phyloP scores from a whole-genome alignment of 192 early-diverging fungal species.

The Kickxella alabastrina region DNA sequence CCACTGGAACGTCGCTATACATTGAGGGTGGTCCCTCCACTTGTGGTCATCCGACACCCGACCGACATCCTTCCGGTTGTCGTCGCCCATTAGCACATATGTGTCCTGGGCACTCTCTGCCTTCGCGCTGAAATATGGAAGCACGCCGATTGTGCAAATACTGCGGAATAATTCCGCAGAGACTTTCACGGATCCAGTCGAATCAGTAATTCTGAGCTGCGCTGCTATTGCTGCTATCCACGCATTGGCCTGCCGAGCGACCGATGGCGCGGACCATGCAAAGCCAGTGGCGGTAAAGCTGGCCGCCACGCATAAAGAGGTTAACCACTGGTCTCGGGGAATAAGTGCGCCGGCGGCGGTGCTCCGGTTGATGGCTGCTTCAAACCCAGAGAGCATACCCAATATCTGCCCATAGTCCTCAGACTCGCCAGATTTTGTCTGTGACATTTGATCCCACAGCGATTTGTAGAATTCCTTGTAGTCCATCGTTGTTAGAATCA shows the following conservation, averaged over 20 bases:
- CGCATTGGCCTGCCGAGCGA: conserved; percentile 1
- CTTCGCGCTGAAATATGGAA: conserved; percentile 22
- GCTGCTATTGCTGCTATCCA: conserved; percentile 10
- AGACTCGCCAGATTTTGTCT: not conserved
- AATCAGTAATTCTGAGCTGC: conserved; percentile 3
- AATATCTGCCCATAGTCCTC: not conserved
- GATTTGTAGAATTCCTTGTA: conserved; percentile 18
- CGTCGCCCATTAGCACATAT: conserved; percentile 6
- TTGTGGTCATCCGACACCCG: not conserved
- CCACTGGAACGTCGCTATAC: conserved; percentile 33
- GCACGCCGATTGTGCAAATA: conserved; percentile 16
- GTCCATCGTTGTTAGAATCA: conserved; percentile 2
- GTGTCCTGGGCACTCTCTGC: not conserved
- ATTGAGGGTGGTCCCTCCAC: conserved; percentile 26
- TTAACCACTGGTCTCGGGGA: conserved; percentile 12
- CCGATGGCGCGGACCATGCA: conserved; percentile 9
- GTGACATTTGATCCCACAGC: conserved; percentile 22
- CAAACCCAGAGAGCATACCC: not conserved
- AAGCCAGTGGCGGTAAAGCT: conserved; percentile 14
- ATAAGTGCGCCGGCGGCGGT: no score
- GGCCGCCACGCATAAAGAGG: conserved; percentile 23
- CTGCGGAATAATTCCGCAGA: conserved; percentile 4
- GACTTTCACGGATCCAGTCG: no score
- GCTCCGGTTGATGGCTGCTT: conserved; percentile 2
- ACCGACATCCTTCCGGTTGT: not conserved